Evolutionary conservation across 345 rosid genomes (phyloP), one percentile per base, ranked within the genome.

Genomic region (Psidium guajava): DNA sequence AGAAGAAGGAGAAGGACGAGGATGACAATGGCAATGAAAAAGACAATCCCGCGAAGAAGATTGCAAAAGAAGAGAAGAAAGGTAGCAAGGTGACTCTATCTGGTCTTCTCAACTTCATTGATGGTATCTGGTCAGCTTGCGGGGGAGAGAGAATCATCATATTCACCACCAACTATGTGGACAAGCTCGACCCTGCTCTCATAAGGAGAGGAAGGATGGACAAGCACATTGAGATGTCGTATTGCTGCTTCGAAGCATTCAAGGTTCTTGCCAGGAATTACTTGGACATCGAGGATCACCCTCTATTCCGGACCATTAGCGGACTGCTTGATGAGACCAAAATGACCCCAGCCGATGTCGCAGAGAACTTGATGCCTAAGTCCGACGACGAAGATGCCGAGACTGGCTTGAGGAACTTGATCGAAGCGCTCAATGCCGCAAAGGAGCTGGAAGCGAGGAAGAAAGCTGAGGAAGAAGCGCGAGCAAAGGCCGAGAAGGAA

Each of bases 121-220:
- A 91, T 56, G 93, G 93, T 77, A 83, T 90, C 61, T 81, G 91
- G 83, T 89, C 88, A 53, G 74, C 91, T 11, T 90, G 91, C 18
- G 87, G 90, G 22, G 90, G 88, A 54, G 93, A 91, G 86, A 87
- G 87, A 84, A 83, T 91, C 25, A 86, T 91, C 89, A 87, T 91
- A 28, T 91, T 90, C 85, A 91, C 92, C 9, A 90, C 88, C 84
- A 90, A 88, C 69, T 54, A 83, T 49, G 85, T 90, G 5, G 92
- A 91, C n/a, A 86, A 84, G 18, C 84, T 89, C 3, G 93, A 91
- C 86, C 90, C 89, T 47, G 90, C 88, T 15, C 53, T 91, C 5
- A 90, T 90, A 14, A 54, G 92, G 36, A 91, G 91, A 84, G 93
- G 93, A n/a, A 83, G 93, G 85, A 88, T 91, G 83, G 93, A 90